Evolutionary conservation across 805 yeast species (phyloP), one percentile per base, ranked within the genome.

Genomic region (Starmerella potacharoeniae): DNA sequence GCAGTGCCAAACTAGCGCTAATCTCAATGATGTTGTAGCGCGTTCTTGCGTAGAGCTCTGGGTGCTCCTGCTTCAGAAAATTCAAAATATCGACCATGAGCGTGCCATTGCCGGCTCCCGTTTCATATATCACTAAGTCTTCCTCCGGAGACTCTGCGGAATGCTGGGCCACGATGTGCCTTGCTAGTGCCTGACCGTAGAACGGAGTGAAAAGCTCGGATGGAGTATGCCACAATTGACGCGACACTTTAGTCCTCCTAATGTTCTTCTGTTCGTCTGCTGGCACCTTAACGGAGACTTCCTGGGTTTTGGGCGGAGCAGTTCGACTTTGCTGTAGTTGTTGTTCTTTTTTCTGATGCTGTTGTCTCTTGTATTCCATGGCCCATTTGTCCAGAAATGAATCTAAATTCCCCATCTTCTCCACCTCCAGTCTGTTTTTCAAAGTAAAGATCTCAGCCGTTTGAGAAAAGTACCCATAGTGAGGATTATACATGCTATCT

Each of bases 81-180:
- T 82, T 81, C 58, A 87, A 68, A 10, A 87, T 77, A 63, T 86
- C 83, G 53, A 75, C 67, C 95, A 88, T 87, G 57, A 87, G 68
- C 0, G 95, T 86, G 43, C 95, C 95, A 64, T 87, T 87, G 61
- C 95, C 95, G 22, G 89, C 95, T 56, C 95, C 96, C 75, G 86
- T 79, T 69, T 88, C 96, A 68, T 86, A 88, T 30, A 87, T 84
- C 6, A 80, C 75, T 48, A 91, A 71, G 64, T 86, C 89, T 43
- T 77, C 0, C 90, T 71, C 59, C 82, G 82, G 61, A 81, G 70
- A 67, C 82, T 45, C 33, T 2, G 40, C 81, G 66, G 83, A 85
- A 65, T 85, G 83, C 8, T 81, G 82, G 53, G 87, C 69, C 6
- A 57, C 40, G 17, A 90, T 70, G 69, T 87, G 85, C 53, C 90